These are phyloP conservation scores for Rhizomucor miehei DNA, from an alignment of 371 early-diverging fungal species.

Conservation along the genomic window DNA sequence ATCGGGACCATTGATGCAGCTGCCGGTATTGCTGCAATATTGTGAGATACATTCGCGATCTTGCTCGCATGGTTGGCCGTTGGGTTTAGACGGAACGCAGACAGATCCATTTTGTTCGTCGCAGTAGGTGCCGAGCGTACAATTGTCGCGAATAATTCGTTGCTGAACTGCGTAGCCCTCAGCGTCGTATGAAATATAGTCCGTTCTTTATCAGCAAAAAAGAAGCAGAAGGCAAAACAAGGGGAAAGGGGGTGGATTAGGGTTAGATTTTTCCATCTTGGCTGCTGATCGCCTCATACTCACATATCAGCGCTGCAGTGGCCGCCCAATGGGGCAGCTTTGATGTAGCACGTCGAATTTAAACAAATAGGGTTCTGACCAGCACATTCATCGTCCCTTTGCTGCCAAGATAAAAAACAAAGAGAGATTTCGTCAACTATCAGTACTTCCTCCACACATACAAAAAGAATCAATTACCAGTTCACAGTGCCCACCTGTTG, in stretches of 20 bases:
- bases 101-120: neutral
- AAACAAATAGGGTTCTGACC: conserved; percentile 37
- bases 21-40: conserved; percentile 26
- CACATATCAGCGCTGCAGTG: conserved; percentile 42
- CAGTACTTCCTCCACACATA: neutral
- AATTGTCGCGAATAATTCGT: conserved; percentile 45
- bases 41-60: conserved; percentile 48
- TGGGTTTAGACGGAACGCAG: conserved; percentile 29
- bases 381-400: conserved; percentile 46
- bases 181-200: conserved; percentile 32
- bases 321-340: conserved; percentile 43
- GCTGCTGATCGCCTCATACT: neutral
- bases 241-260: neutral
- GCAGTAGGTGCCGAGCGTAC: conserved; percentile 40
- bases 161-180: conserved; percentile 23
- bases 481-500: conserved; percentile 32
- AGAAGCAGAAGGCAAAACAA: too few species aligned
- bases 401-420: too few species aligned
- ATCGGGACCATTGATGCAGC: conserved; percentile 41
- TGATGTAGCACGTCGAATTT: conserved; percentile 40
- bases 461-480: conserved; percentile 11
- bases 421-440: neutral
- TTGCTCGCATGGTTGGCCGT: conserved; percentile 24
- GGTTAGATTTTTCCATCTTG: too few species aligned
- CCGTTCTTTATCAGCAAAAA: conserved; percentile 5